Conservation (phyloP, 163 green algal genomes). For the Trebouxia gelatinosa region DNA sequence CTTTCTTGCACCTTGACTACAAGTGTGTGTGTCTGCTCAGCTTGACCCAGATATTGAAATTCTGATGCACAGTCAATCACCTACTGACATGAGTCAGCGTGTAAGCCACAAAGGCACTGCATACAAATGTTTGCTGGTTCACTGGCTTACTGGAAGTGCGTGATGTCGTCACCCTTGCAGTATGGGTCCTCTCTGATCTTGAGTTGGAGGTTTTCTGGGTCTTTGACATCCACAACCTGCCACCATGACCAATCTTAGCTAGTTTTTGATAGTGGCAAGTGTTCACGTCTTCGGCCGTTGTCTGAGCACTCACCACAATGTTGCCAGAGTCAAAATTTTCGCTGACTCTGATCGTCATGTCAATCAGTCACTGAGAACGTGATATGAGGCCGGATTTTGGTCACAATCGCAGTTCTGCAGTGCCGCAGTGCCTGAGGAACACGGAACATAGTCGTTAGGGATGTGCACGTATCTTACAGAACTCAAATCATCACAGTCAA, state of each 20-base stretch:
- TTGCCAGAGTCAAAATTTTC: conserved; percentile 66
- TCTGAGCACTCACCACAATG: conserved; percentile 60
- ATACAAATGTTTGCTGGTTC: too few relatives aligned
- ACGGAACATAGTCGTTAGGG: too few relatives aligned
- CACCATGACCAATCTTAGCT: neutral
- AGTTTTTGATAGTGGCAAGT: neutral
- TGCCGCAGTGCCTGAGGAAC: too few relatives aligned
- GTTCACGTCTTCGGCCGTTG: neutral
- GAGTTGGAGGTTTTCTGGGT: conserved; percentile 50
- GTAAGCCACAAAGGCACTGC: too few relatives aligned
- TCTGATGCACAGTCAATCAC: too few relatives aligned
- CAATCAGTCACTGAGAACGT: neutral
- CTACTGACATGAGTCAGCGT: too few relatives aligned
- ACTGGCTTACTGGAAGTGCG: conserved; percentile 65
- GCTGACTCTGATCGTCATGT: conserved; percentile 46
- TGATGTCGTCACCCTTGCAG: conserved; percentile 62
- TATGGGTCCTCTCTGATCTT: conserved; percentile 70
- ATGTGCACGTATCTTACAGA: too few relatives aligned
- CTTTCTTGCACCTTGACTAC: too few relatives aligned
- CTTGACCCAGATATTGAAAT: too few relatives aligned
- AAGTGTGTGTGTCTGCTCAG: too few relatives aligned
- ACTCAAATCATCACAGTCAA: too few relatives aligned
- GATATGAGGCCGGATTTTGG: too few relatives aligned
- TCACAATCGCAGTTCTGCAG: neutral
- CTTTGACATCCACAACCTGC: conserved; percentile 47